Evolutionary conservation across 352 stramenopile species (phyloP), one percentile per base, ranked within the genome.

Genomic region (Aphanomyces euteiches): DNA sequence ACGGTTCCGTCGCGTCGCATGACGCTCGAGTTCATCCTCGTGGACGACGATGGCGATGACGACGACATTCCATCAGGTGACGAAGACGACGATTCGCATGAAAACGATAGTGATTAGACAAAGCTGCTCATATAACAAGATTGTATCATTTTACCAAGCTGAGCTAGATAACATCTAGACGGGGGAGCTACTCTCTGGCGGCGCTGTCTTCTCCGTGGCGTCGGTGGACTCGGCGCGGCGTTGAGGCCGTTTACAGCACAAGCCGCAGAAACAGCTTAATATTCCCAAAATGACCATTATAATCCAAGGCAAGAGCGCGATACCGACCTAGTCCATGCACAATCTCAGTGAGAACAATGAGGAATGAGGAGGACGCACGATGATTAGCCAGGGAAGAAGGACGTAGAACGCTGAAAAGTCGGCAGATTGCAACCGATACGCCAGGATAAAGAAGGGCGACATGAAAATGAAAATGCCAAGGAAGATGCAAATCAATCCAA

Each of bases 341-440:
- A 61, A 40, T 28, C 19, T 7, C 5, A 63, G 59, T 39, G n/a
- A 63, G 10, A 10, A 8, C 7, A 7, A 63, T n/a, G n/a, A 36
- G 36, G 48, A 3, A n/a, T 43, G n/a, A 10, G 17, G 36, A 17
- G 17, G n/a, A 88, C 83, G 54, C 73, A 91, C 86, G 72, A 93
- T 76, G 75, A 93, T 90, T 61, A 91, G 84, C 83, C 83, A 92
- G 54, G 86, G 86, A 38, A 93, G 72, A 36, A 93, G 73, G 47
- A 93, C 81, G 77, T 91, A 93, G 48, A 93, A 84, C 61, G 78
- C 81, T 41, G 86, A 93, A 72, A 93, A 93, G 5, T 76, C 78
- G 10, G 76, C 82, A 63, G 82, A 74, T 54, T 93, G 73, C n/a
- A 93, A 76, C 10, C 86, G 83, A 45, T 85, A 81, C 5, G 84